Evolutionary conservation across 2,329 filamentous ascomycete species (phyloP), one percentile per base, ranked within the genome.

Genomic region (Colletotrichum phormii): DNA sequence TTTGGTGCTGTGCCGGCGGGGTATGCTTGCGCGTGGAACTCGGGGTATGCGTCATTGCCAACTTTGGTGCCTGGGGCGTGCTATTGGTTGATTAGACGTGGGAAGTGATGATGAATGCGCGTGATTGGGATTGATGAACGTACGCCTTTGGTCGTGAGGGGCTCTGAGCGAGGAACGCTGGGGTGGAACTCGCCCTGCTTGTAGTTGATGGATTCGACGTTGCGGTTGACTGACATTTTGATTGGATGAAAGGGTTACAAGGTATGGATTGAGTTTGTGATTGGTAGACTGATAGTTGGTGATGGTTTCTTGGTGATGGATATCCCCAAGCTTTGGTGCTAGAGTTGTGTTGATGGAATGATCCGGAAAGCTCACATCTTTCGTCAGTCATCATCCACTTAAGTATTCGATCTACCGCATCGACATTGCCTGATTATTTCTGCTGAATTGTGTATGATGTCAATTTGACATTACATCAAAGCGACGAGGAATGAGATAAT

Each of bases 1-100:
- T 72, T 72, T 3, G 93, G 93, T 0, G 93, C 92, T 4, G 89
- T 89, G 72, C 93, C 93, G 0, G 91, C 82, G 0, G 91, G 86
- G 46, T 90, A 82, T 1, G 86, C 87, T 79, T 94, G 76, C 29
- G 89, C 88, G 77, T 88, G 84, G 84, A 93, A 95, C 78, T 93
- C 92, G 24, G 90, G 90, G 13, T 82, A 78, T 29, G 83, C 82
- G 65, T 92, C 90, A 75, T 90, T 89, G 77, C 89, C 89, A 70
- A 90, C 86, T 73, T 89, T 86, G 76, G 87, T 84, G 64, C 92
- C 92, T 4, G 88, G 87, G 78, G 90, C 86, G 81, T 94, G 92
- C 91, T 93, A 76, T n/a, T 37, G 64, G 51, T 74, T 37, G 70
- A 77, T 74, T 76, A 71, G 42, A 63, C 13, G 15, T 24, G 29